Base-by-base conservation (phyloP, 2,329 filamentous ascomycete genomes). In the Beauveria medogensis region DNA sequence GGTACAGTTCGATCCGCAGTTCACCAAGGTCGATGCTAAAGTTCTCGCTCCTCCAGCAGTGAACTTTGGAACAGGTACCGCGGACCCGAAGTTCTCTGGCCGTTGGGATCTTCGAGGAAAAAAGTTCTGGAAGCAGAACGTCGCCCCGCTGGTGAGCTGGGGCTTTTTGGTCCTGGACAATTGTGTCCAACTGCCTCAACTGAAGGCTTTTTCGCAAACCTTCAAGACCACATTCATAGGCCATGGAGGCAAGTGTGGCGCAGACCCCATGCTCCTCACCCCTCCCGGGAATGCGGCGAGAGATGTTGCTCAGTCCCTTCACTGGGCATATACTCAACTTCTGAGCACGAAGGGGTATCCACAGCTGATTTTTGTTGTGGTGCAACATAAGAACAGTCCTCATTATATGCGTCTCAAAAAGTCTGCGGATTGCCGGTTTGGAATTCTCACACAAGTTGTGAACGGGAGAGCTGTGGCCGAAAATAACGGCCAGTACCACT, bases 351-450 rank as follows among this genome's bases (percentile, higher is more conserved):
- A 83, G 9, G 69, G 71, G 0, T 78, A 81, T 1, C 90, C 92
- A 0, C 87, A 94, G 70, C 82, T 99, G 3, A 71, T 99, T 9
- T 82, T 97, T 66, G 88, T 93, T 67, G 80, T 97, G 12, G 79
- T 97, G 1, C 81, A 82, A 0, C 83, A 86, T 70, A 89, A 88
- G 69, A 88, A 91, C 64, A 77, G 83, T 0, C 84, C 85, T 16
- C 79, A 85, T 0, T 99, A 99, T 67, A 85, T 90, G 57, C 85
- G 90, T 0, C 82, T 97, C 71, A 99, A 99, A 84, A 92, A 92
- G 74, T 90, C 84, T 28, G 88, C 85, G 63, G 94, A 99, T 67
- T 93, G 90, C 69, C 87, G 90, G 40, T 92, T 86, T 65, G 92
- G 89, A n/a, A 82, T 92, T 16, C 80, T 91, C 0, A 91, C 91